These are phyloP conservation scores for Peronosclerospora sorghi DNA, from an alignment of 352 stramenopile genomes.

Conservation along the genomic window DNA sequence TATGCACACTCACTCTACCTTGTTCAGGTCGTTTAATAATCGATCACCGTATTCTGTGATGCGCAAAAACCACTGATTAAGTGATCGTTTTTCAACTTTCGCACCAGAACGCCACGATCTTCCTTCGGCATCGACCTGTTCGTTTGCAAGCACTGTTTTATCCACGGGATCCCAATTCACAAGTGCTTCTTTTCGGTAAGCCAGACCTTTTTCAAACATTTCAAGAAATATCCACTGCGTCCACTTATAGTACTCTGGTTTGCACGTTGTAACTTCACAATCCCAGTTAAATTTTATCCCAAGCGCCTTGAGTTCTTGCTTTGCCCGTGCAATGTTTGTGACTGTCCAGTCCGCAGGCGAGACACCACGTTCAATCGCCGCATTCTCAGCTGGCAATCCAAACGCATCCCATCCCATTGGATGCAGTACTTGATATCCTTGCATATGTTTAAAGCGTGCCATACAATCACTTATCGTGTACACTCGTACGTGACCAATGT, in stretches of 20 bases:
- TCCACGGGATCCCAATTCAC: slow-evolving; percentile 99
- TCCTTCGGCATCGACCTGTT: slow-evolving; percentile 90
- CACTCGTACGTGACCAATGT: slow-evolving; percentile 98
- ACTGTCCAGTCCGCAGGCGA: slow-evolving; percentile 92
- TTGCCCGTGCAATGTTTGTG: slow-evolving; percentile 96
- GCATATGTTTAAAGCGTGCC: slow-evolving; percentile 94
- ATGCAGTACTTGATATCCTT: slow-evolving; percentile 94
- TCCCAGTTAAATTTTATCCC: slow-evolving; percentile 98
- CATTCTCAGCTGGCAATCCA: slow-evolving; percentile 99
- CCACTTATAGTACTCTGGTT: slow-evolving; percentile 97
- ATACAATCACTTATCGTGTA: slow-evolving; percentile 99
- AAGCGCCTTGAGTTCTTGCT: slow-evolving; percentile 92
- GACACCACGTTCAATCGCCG: slow-evolving; percentile 95
- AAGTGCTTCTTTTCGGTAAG: slow-evolving; percentile 91
- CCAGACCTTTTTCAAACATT: slow-evolving; percentile 93
- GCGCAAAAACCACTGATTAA: slow-evolving; percentile 97
- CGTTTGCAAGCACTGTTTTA: slow-evolving; percentile 98
- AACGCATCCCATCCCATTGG: slow-evolving; percentile 99
- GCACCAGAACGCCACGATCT: slow-evolving; percentile 93
- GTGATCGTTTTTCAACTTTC: slow-evolving; percentile 88
- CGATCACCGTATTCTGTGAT: slow-evolving; percentile 98
- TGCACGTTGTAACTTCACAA: slow-evolving; percentile 93
- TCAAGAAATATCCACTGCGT: slow-evolving; percentile 99
- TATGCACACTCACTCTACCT: slow-evolving; percentile 29
- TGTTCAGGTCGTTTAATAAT: slow-evolving; percentile 91